Evolutionary conservation across 1,139 yeast species (phyloP).

Genomic region (Candida gigantensis): DNA sequence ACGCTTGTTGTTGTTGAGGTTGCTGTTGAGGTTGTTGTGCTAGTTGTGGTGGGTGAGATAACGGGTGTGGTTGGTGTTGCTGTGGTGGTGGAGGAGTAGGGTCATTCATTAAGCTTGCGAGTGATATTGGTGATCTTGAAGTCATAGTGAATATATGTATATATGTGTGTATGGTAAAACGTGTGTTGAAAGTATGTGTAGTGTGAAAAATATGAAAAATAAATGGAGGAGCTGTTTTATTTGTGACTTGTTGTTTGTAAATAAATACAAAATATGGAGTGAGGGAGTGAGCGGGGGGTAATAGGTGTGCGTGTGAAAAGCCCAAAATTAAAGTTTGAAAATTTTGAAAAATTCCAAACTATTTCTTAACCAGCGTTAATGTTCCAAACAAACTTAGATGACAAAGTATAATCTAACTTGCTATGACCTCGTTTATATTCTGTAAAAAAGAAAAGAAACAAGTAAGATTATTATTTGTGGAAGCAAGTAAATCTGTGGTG

Average conservation of each 20-base stretch:
- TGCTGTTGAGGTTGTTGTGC: neutral
- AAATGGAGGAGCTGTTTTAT: too few relatives aligned
- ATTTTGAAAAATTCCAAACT: too few relatives aligned
- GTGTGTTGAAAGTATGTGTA: neutral
- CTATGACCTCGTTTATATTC: too few relatives aligned
- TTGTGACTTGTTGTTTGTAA: too few relatives aligned
- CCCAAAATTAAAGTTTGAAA: neutral
- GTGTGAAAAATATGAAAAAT: slow-evolving; percentile 3
- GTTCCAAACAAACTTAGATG: too few relatives aligned
- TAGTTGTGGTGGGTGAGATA: too few relatives aligned
- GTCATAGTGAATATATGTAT: slow-evolving; percentile 1
- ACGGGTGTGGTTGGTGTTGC: neutral
- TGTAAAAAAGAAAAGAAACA: too few relatives aligned
- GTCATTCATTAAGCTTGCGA: slow-evolving; percentile 6
- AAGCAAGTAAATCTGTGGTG: too few relatives aligned
- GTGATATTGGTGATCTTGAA: slow-evolving; percentile 7
- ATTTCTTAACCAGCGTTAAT: too few relatives aligned
- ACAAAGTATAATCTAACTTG: too few relatives aligned
- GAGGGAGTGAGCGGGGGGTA: slow-evolving; percentile 1
- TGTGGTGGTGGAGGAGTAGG: slow-evolving; percentile 3
- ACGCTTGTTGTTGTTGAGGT: slow-evolving; percentile 2
- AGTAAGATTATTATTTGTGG: too few relatives aligned
- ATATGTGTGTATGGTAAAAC: neutral
- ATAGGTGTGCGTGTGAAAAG: neutral
- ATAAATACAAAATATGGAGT: neutral